Conservation (phyloP, 352 stramenopile genomes). For the Pythium pectinolyticum region DNA sequence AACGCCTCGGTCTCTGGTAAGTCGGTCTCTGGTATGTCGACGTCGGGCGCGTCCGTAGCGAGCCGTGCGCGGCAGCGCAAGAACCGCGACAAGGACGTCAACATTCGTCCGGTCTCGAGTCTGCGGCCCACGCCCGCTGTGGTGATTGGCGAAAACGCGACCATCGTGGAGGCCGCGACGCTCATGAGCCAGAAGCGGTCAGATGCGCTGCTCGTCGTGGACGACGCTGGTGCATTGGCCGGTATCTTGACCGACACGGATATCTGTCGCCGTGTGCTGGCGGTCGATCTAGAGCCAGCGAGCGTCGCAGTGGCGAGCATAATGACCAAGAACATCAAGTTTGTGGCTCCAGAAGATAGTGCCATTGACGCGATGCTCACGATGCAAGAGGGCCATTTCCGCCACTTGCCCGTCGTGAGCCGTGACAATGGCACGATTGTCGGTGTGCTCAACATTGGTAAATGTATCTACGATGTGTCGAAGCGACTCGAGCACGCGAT, state of each 20-base stretch:
- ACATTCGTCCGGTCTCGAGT: slow-evolving; percentile 80
- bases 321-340: slow-evolving; percentile 97
- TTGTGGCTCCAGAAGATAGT: slow-evolving; percentile 91
- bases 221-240: slow-evolving; percentile 78
- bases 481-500: slow-evolving; percentile 93
- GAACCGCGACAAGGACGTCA: slow-evolving; percentile 72
- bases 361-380: slow-evolving; percentile 96
- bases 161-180: slow-evolving; percentile 85
- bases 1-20: slow-evolving; percentile 32
- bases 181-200: slow-evolving; percentile 92
- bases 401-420: slow-evolving; percentile 94
- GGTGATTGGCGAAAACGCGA: slow-evolving; percentile 73
- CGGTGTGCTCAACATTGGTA: slow-evolving; percentile 97
- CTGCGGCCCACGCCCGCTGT: slow-evolving; percentile 73
- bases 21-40: slow-evolving; percentile 55
- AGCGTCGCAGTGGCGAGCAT: slow-evolving; percentile 78
- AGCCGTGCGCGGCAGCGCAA: slow-evolving; percentile 76
- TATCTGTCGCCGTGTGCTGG: slow-evolving; percentile 92
- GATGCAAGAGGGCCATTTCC: slow-evolving; percentile 98
- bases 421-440: slow-evolving; percentile 81
- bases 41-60: slow-evolving; percentile 42
- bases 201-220: slow-evolving; percentile 92
- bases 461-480: slow-evolving; percentile 98
- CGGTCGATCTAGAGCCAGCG: slow-evolving; percentile 75
- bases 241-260: slow-evolving; percentile 97